These are phyloP conservation scores for Xerocomus spinulosus DNA, from an alignment of 768 basidiomycete genomes.

Conservation along the genomic window DNA sequence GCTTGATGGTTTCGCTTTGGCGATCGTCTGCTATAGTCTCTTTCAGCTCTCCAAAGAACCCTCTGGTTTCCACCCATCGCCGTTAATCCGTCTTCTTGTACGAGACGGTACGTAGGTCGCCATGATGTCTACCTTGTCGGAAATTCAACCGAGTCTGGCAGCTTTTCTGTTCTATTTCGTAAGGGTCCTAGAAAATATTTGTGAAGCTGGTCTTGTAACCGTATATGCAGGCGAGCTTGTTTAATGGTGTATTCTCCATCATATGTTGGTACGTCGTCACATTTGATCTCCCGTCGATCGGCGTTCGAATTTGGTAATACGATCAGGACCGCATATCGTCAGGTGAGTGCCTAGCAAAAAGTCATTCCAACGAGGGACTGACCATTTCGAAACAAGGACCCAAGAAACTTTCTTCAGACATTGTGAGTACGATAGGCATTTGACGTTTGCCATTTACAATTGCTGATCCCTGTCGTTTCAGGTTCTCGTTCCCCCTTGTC, in stretches of 20 bases:
- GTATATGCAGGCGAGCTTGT: conserved; percentile 2
- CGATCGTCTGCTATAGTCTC: not conserved
- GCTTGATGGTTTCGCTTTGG: not conserved
- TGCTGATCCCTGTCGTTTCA: not conserved
- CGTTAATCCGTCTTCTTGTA: conserved; percentile 10
- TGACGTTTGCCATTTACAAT: not conserved
- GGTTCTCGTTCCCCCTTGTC: conserved; percentile 9
- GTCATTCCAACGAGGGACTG: not conserved
- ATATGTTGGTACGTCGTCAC: conserved; percentile 12
- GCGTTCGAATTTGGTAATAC: not conserved
- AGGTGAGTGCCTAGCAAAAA: conserved; percentile 6
- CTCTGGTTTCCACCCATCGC: not conserved
- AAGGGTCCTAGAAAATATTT: not conserved
- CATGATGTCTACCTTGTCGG: not conserved
- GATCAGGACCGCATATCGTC: conserved; percentile 6
- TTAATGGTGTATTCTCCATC: conserved; percentile 7
- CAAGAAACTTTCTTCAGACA: conserved; percentile 9
- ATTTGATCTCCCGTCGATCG: not conserved
- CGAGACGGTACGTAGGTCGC: conserved; percentile 20
- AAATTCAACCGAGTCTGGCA: not conserved
- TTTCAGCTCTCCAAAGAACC: not conserved
- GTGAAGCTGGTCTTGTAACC: not conserved
- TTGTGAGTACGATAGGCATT: conserved; percentile 5
- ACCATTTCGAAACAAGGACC: conserved; percentile 7
- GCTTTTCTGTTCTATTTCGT: conserved; percentile 17